Evolutionary conservation across 495 filamentous ascomycete species (phyloP), one percentile per base, ranked within the genome.

Genomic region (Xylaria telfairii): DNA sequence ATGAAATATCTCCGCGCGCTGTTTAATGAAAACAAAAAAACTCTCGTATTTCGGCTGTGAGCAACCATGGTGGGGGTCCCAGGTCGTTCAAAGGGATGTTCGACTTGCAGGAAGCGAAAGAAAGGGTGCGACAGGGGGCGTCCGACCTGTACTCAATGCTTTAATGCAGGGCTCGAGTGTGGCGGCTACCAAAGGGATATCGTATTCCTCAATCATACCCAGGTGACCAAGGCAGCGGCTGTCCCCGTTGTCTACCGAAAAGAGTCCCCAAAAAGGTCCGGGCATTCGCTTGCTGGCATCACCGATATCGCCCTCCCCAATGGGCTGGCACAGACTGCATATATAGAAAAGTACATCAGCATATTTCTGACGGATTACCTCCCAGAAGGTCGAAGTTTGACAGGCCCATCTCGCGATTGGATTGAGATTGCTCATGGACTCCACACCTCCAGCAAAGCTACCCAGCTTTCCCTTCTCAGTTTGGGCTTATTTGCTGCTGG

Each of bases 81-180:
- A 0, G 71, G 71, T 34, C 66, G 71, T 12, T 73, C 71, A 19
- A 73, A 73, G 62, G 71, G 65, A 24, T 73, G 71, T 26, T 66
- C 42, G 28, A 73, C 71, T 15, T 73, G 71, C 44, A 64, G 67
- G 37, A 70, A 28, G 44, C 67, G 71, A 21, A 73, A 70, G 67
- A 73, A 73, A 53, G 71, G 71, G 12, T 72, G 71, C 19, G 71
- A 72, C 41, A 39, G 13, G 42, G 13, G 13, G 4, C 66, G 24
- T 9, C 65, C 65, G 13, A 24, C 19, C 4, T 72, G 71, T 26
- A 72, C 57, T 24, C 66, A 63, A 39, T 72, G 71, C 59, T 64
- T 34, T 4, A 44, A 26, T 28, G 66, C 57, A 21, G 67, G 63
- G 34, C 47, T 68, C 12, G n/a, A 59, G 12, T 72, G 71, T 34